These are phyloP conservation scores for Coemansia linderi DNA, from an alignment of 371 early-diverging fungal species.

Conservation along the genomic window DNA sequence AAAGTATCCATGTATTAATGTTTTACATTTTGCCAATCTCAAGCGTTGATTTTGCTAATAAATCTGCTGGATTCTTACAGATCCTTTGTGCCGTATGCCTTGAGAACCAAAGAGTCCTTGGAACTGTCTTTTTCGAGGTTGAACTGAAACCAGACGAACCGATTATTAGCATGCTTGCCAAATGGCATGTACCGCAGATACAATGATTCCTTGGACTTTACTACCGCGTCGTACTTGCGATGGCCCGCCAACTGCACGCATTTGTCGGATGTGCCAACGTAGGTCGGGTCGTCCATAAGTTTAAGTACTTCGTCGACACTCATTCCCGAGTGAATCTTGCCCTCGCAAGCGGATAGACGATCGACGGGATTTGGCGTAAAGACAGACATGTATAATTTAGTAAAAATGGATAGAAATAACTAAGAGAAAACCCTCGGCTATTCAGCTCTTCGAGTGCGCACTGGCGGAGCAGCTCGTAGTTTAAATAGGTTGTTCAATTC, in stretches of 20 bases:
- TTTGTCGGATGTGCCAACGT: not conserved
- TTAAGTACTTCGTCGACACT: not conserved
- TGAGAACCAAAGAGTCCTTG: not conserved
- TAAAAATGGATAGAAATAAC: not conserved
- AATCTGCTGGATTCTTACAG: not conserved
- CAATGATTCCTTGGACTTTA: not conserved
- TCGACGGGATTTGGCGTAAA: not conserved
- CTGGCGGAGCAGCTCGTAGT: not conserved
- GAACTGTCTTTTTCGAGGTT: not conserved
- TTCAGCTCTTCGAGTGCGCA: not conserved
- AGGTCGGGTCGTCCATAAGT: not conserved
- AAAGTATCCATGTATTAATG: no score
- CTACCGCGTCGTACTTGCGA: not conserved
- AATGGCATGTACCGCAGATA: conserved; percentile 1
- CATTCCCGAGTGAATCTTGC: not conserved
- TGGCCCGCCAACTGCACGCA: not conserved
- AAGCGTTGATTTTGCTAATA: no score
- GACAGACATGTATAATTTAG: not conserved
- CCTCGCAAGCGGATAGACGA: not conserved
- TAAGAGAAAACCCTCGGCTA: not conserved
- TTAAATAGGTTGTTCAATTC: not conserved
- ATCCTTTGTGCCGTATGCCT: not conserved
- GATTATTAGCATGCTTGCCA: not conserved
- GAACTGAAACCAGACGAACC: not conserved
- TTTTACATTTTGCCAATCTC: no score